These are phyloP conservation scores for Diplodia seriata DNA, from an alignment of 2,329 filamentous ascomycete genomes.

Conservation along the genomic window DNA sequence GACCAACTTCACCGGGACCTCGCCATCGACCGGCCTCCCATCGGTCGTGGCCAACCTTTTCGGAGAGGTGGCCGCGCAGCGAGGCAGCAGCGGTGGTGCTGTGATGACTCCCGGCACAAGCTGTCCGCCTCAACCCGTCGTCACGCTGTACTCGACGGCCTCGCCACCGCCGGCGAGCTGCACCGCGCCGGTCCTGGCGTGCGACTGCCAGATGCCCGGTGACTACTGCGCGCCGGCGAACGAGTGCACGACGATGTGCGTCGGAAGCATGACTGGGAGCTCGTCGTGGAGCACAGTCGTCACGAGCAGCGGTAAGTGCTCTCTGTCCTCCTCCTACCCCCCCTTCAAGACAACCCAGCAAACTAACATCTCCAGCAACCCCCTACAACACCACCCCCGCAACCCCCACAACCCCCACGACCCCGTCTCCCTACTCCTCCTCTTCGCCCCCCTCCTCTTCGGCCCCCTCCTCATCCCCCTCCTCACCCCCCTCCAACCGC, in stretches of 20 bases:
- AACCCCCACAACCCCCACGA: no score
- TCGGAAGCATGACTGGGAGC: background rate
- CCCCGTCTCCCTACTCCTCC: background rate
- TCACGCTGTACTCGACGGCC: slow-evolving; percentile 3
- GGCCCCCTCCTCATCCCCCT: slow-evolving; percentile 7
- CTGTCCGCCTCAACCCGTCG: slow-evolving; percentile 15
- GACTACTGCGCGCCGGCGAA: slow-evolving; percentile 33
- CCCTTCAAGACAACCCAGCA: background rate
- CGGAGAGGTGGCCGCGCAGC: background rate
- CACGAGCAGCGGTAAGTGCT: slow-evolving; percentile 31
- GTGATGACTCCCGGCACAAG: background rate
- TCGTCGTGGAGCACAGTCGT: slow-evolving; percentile 21
- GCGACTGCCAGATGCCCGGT: slow-evolving; percentile 9
- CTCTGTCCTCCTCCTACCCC: background rate
- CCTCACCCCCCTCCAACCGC: slow-evolving; percentile 26
- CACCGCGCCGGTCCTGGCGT: slow-evolving; percentile 13
- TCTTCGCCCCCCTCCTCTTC: background rate
- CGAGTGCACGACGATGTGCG: slow-evolving; percentile 34
- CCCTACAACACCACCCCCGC: background rate
- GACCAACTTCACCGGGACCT: background rate
- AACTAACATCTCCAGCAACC: background rate
- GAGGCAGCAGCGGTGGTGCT: background rate
- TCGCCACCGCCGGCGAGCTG: slow-evolving; percentile 11
- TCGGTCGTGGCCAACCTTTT: background rate
- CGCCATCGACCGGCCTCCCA: background rate